Evolutionary conservation across 2,329 filamentous ascomycete species (phyloP), one percentile per base, ranked within the genome.

Genomic region (Ceratocystis cubensis): DNA sequence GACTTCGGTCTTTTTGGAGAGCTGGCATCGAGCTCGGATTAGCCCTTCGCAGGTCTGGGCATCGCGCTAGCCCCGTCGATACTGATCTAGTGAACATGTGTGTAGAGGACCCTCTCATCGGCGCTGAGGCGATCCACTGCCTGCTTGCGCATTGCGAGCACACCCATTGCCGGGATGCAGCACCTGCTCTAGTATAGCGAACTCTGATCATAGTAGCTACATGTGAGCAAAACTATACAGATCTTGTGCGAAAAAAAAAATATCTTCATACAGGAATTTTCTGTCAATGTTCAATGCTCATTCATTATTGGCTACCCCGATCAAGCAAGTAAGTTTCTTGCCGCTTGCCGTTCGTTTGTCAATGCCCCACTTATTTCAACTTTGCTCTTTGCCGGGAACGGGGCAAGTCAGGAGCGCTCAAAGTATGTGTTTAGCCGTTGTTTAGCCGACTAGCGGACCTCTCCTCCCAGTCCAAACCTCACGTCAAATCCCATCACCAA

Each of bases 121-220:
- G 45, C 3, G 13, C 22, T 28, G 46, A 33, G 25, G 44, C 28
- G 17, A 41, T 10, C 25, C 15, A 37, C 20, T 61, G 61, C 15
- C 25, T 44, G 20, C 48, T 28, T 7, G 67, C 28, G 41, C 64
- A 66, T 44, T 61, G 61, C 33, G 30, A 64, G 53, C 67, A 68
- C 15, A 68, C 30, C 61, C 48, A 66, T 22, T 37, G 48, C 56
- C 41, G 57, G 56, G 41, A 22, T 45, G 67, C 61, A 30, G 48
- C 25, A 41, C 56, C 50, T 45, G 61, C 44, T n/a, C 48, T 33
- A 44, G 64, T 50, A 15, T 66, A 25, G 13, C 64, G 53, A n/a
- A 67, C 69, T 69, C 69, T 70, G 10, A 70, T 65, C 68, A 68
- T 70, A 15, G 25, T 65, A n/a, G 22, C 33, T 57, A 63, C 66